Evolutionary conservation across 768 basidiomycete species (phyloP).

Genomic region (Holtermannia corniformis): DNA sequence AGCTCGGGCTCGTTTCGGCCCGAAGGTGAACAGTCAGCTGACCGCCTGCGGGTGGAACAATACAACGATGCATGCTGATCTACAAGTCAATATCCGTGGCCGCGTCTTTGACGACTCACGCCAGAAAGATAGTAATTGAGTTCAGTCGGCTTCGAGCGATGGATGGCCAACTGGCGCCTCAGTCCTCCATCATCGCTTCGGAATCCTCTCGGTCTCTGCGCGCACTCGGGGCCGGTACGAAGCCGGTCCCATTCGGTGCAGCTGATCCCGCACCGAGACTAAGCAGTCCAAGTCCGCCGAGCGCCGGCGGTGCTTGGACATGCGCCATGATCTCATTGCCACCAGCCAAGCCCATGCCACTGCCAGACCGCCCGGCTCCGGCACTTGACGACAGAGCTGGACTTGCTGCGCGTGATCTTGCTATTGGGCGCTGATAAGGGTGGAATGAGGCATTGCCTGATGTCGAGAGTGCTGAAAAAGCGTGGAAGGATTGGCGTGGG

Average conservation of each 20-base stretch:
- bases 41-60: too few species aligned
- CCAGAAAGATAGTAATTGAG: too few species aligned
- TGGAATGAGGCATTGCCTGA: constrained; percentile 9
- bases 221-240: too few species aligned
- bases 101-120: too few species aligned
- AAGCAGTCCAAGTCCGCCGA: constrained; percentile 31
- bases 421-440: constrained; percentile 24
- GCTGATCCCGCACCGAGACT: constrained; percentile 7
- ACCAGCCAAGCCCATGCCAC: constrained; percentile 3
- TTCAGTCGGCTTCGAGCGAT: too few species aligned
- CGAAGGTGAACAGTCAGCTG: too few species aligned
- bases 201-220: neutral
- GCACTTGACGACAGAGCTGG: constrained; percentile 32
- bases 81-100: too few species aligned
- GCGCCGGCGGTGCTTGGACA: constrained; percentile 7
- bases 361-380: neutral
- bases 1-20: too few species aligned
- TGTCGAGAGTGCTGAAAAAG: constrained; percentile 9
- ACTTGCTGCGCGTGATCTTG: constrained; percentile 20
- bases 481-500: constrained; percentile 16
- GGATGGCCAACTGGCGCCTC: too few species aligned
- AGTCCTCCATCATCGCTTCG: neutral
- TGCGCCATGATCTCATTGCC: constrained; percentile 1
- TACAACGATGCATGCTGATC: too few species aligned
- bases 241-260: neutral